phyloP scores from a whole-genome alignment of 2,329 filamentous ascomycete genomes.

The Zasmidium cellare region DNA sequence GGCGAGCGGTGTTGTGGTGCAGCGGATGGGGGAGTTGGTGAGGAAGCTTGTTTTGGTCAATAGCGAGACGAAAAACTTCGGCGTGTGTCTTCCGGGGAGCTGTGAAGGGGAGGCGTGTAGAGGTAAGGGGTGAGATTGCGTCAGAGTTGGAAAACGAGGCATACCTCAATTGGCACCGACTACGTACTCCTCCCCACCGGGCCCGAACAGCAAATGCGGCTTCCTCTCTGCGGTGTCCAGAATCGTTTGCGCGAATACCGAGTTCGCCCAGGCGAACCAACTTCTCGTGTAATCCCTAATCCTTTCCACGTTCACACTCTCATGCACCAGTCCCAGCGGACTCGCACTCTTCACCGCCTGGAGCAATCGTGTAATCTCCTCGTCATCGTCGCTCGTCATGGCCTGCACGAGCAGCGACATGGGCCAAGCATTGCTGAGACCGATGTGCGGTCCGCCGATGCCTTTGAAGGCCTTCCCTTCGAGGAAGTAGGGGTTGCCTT shows the following conservation, averaged over 20 bases:
- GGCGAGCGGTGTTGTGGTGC: no score
- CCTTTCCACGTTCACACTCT: slow-evolving; percentile 82
- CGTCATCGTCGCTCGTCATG: slow-evolving; percentile 80
- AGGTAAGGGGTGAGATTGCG: no score
- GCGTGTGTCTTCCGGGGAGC: no score
- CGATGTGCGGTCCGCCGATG: slow-evolving; percentile 83
- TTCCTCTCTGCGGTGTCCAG: slow-evolving; percentile 86
- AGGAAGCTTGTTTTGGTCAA: no score
- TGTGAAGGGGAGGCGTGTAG: no score
- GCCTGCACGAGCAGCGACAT: slow-evolving; percentile 93
- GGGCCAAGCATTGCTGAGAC: slow-evolving; percentile 89
- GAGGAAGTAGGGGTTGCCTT: slow-evolving; percentile 87
- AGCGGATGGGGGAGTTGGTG: no score
- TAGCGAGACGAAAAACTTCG: no score
- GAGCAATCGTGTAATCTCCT: slow-evolving; percentile 75
- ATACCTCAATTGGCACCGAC: slow-evolving; percentile 16
- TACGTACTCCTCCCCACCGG: slow-evolving; percentile 60
- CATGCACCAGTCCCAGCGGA: slow-evolving; percentile 79
- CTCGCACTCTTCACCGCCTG: slow-evolving; percentile 73
- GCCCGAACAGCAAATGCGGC: slow-evolving; percentile 79
- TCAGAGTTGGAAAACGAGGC: no score
- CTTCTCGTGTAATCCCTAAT: slow-evolving; percentile 73
- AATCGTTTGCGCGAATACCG: slow-evolving; percentile 90
- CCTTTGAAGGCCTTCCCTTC: slow-evolving; percentile 75
- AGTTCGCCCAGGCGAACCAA: slow-evolving; percentile 99